A percentile compares a stretch with the other conserved stretches of the same genome.
Evolutionary conservation across 202 grass and related monocot species (phyloP).

Genomic region (Eragrostis tef): DNA sequence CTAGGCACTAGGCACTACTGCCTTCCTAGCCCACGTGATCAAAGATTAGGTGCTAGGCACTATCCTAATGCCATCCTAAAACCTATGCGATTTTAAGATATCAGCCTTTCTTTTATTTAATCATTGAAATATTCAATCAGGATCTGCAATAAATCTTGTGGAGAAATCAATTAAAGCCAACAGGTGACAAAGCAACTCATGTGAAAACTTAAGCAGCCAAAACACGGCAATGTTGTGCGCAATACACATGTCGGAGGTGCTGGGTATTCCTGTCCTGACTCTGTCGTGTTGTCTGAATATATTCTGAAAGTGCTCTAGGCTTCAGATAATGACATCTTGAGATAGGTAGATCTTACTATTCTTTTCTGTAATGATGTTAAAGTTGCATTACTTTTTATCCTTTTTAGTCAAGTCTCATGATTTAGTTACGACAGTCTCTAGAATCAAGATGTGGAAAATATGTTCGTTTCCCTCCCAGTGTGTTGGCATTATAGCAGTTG

Average conservation of each 20-base stretch:
- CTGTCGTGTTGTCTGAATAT: background rate
- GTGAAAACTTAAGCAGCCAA: no score
- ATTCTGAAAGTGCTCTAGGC: background rate
- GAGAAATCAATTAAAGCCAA: constrained; percentile 20
- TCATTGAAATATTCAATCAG: constrained; percentile 4
- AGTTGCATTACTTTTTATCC: background rate
- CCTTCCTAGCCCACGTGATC: background rate
- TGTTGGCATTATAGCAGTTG: background rate
- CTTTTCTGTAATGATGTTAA: background rate
- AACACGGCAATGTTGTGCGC: no score
- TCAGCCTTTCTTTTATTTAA: background rate
- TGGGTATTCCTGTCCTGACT: no score
- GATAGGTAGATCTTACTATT: background rate
- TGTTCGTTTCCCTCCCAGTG: background rate
- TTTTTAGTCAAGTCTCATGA: background rate
- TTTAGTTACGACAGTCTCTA: background rate
- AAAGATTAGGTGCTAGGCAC: background rate
- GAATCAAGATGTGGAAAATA: background rate
- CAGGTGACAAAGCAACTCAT: background rate
- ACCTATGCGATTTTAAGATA: background rate
- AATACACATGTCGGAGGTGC: no score
- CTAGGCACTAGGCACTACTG: background rate
- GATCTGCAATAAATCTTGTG: background rate
- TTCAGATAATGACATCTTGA: background rate
- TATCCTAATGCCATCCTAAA: background rate